Evolutionary conservation across 2,329 filamentous ascomycete genomes (phyloP).

Genomic region (Aspergillus amoenus): DNA sequence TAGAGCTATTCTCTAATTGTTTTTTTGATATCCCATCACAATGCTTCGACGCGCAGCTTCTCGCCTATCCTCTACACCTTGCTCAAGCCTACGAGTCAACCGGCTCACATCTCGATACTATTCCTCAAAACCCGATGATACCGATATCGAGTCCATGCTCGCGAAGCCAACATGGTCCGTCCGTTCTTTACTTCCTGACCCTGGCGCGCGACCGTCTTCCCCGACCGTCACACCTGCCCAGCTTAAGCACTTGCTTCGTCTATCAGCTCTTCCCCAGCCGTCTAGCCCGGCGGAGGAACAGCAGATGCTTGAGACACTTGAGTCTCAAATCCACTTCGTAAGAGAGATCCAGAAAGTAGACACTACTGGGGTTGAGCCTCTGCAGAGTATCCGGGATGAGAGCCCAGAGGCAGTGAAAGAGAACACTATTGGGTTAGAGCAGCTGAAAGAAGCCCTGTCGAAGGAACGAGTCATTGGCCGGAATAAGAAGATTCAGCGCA

Average conservation of each 20-base stretch:
- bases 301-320: slow-evolving; percentile 70
- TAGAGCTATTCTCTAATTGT: background rate
- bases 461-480: slow-evolving; percentile 43
- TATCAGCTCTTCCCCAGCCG: slow-evolving; percentile 82
- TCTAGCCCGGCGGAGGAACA: slow-evolving; percentile 61
- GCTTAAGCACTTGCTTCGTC: slow-evolving; percentile 79
- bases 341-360: slow-evolving; percentile 77
- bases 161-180: slow-evolving; percentile 81
- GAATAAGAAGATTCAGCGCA: slow-evolving; percentile 49
- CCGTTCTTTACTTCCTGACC: slow-evolving; percentile 64
- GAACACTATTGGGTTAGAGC: slow-evolving; percentile 38
- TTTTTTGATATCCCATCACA: background rate
- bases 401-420: slow-evolving; percentile 41
- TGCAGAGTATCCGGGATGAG: slow-evolving; percentile 77
- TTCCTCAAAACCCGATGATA: slow-evolving; percentile 24
- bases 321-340: slow-evolving; percentile 88
- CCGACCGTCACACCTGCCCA: slow-evolving; percentile 61
- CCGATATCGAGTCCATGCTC: slow-evolving; percentile 52
- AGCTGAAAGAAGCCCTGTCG: slow-evolving; percentile 37
- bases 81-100: background rate
- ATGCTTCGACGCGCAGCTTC: slow-evolving; percentile 16
- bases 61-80: slow-evolving; percentile 17
- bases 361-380: slow-evolving; percentile 68
- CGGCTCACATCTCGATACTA: slow-evolving; percentile 20
- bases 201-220: slow-evolving; percentile 27